Percentiles rank a stretch among this genome's conserved stretches.
Conservation (phyloP, 2,329 filamentous ascomycete species). For the Emergomyces orientalis region DNA sequence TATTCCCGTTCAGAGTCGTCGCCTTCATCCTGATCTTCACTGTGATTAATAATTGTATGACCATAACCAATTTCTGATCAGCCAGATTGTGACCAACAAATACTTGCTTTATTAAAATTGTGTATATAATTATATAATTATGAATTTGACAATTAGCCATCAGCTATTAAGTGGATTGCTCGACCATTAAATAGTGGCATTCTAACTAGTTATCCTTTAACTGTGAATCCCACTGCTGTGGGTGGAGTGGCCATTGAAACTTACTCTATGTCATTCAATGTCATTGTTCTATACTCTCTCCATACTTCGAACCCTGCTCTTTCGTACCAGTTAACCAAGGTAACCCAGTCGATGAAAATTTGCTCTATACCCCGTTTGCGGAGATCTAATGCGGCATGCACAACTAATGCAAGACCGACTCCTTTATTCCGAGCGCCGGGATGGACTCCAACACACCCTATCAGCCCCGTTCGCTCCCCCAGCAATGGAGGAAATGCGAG, state of each 20-base stretch:
- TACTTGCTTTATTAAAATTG: too few relatives aligned
- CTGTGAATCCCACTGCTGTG: too few relatives aligned
- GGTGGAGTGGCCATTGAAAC: neutral
- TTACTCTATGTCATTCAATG: slow-evolving; percentile 8
- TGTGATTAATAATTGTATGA: too few relatives aligned
- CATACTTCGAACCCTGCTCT: slow-evolving; percentile 34
- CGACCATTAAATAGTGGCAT: too few relatives aligned
- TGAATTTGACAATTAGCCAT: too few relatives aligned
- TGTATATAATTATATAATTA: too few relatives aligned
- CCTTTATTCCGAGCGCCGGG: slow-evolving; percentile 29
- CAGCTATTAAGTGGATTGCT: too few relatives aligned
- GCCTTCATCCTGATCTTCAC: too few relatives aligned
- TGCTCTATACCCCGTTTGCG: slow-evolving; percentile 33
- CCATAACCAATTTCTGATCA: too few relatives aligned
- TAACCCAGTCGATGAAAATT: slow-evolving; percentile 39
- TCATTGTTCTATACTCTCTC: slow-evolving; percentile 31
- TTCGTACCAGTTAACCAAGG: slow-evolving; percentile 38
- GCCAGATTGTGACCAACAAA: too few relatives aligned
- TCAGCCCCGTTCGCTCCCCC: slow-evolving; percentile 35
- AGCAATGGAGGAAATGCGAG: slow-evolving; percentile 37
- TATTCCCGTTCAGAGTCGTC: too few relatives aligned
- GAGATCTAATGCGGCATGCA: slow-evolving; percentile 38
- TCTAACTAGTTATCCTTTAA: too few relatives aligned
- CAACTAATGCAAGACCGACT: slow-evolving; percentile 36
- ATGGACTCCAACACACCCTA: slow-evolving; percentile 39